Percentiles rank a stretch among this genome's conserved stretches.
These are phyloP conservation scores for Botrytis porri DNA, from an alignment of 2,329 filamentous ascomycete species.

Conservation along the genomic window DNA sequence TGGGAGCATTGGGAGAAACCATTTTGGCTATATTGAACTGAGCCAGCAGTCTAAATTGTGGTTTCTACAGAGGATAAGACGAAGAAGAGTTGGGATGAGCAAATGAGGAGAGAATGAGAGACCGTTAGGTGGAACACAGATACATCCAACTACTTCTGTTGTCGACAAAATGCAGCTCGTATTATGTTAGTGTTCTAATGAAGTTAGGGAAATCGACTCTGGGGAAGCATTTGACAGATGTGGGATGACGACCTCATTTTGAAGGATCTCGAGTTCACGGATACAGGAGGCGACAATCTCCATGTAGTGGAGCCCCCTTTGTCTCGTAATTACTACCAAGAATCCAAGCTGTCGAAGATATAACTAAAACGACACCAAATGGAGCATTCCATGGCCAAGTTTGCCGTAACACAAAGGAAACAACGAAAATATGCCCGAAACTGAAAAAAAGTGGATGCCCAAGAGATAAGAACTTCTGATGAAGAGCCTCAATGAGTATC, in stretches of 20 bases:
- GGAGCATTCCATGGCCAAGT: slow-evolving; percentile 11
- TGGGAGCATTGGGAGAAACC: background rate
- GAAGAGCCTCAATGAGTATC: slow-evolving; percentile 2
- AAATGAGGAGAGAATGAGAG: slow-evolving; percentile 1
- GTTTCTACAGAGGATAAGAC: background rate
- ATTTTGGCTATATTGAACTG: slow-evolving; percentile 17
- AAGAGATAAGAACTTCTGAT: slow-evolving; percentile 7
- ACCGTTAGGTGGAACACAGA: background rate
- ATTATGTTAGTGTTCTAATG: slow-evolving; percentile 10
- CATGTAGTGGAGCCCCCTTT: slow-evolving; percentile 12
- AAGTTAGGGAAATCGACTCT: slow-evolving; percentile 12
- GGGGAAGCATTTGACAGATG: slow-evolving; percentile 3
- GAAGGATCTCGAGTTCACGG: slow-evolving; percentile 6
- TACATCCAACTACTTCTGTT: background rate
- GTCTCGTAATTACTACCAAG: slow-evolving; percentile 18
- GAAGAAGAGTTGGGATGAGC: background rate
- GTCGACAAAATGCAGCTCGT: slow-evolving; percentile 8
- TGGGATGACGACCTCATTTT: slow-evolving; percentile 17
- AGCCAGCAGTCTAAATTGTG: slow-evolving; percentile 17
- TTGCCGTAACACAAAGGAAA: slow-evolving; percentile 19
- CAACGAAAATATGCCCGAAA: slow-evolving; percentile 15
- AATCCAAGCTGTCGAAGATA: slow-evolving; percentile 4
- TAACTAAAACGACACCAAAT: slow-evolving; percentile 16
- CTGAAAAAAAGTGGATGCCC: slow-evolving; percentile 9
- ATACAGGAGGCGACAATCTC: slow-evolving; percentile 3